Percentiles rank a stretch among this genome's conserved stretches.
Evolutionary conservation across 805 yeast genomes (phyloP).

Genomic region (Ogataea philodendri): DNA sequence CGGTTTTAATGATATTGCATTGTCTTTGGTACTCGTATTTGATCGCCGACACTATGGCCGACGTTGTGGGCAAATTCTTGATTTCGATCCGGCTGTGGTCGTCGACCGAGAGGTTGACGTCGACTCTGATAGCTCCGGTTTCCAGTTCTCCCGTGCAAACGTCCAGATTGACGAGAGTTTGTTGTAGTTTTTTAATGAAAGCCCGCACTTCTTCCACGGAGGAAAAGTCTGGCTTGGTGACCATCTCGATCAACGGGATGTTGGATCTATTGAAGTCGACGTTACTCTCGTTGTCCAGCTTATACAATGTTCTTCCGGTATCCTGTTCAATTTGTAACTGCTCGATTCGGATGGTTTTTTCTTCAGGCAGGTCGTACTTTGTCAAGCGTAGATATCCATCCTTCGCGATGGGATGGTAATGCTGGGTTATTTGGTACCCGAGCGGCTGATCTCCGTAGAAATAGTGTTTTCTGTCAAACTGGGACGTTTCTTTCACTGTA

Average conservation of each 20-base stretch:
- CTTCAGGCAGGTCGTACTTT: constrained; percentile 44
- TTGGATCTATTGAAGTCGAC: constrained; percentile 85
- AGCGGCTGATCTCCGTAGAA: constrained; percentile 95
- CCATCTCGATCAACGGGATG: constrained; percentile 85
- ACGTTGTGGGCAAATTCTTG: constrained; percentile 82
- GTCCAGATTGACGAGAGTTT: constrained; percentile 61
- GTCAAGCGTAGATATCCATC: constrained; percentile 58
- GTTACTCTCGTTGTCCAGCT: constrained; percentile 38
- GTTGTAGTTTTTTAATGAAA: constrained; percentile 79
- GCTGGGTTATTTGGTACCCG: constrained; percentile 95
- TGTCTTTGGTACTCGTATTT: constrained; percentile 75
- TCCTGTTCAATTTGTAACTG: constrained; percentile 95
- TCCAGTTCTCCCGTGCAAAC: constrained; percentile 90
- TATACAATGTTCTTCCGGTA: constrained; percentile 77
- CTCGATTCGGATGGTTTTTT: constrained; percentile 55
- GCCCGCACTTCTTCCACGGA: constrained; percentile 65
- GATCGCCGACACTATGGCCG: constrained; percentile 76
- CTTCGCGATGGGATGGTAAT: constrained; percentile 71
- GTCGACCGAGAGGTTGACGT: constrained; percentile 84
- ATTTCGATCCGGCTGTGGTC: constrained; percentile 77
- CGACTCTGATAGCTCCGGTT: constrained; percentile 92
- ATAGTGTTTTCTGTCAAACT: constrained; percentile 92
- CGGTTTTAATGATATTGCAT: constrained; percentile 42
- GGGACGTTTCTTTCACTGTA: constrained; percentile 50
- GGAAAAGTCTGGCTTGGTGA: constrained; percentile 84